phyloP scores from a whole-genome alignment of 345 rosid species.

The Eutrema japonicum region DNA sequence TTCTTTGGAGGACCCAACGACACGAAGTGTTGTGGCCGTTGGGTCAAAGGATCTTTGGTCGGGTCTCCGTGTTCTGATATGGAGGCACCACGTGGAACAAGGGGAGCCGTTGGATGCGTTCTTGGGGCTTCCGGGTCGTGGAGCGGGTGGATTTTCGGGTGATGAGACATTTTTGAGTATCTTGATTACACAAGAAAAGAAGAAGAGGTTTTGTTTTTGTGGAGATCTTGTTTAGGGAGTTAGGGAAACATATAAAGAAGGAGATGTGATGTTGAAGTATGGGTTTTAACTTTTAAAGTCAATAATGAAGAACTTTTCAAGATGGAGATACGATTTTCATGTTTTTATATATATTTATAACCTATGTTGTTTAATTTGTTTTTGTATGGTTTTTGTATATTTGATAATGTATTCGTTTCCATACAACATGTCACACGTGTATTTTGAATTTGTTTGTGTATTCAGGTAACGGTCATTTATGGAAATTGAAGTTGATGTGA shows the following conservation, averaged over 20 bases:
- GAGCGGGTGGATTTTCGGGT: slow-evolving; percentile 64
- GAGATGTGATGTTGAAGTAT: slow-evolving; percentile 9
- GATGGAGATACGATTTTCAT: neutral
- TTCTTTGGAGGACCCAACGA: slow-evolving; percentile 53
- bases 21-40: slow-evolving; percentile 39
- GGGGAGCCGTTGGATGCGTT: slow-evolving; percentile 54
- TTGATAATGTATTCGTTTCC: slow-evolving; percentile 1
- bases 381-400: slow-evolving; percentile 1
- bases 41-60: slow-evolving; percentile 43
- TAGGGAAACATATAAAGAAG: slow-evolving; percentile 11
- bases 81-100: slow-evolving; percentile 53
- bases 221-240: slow-evolving; percentile 19
- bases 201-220: slow-evolving; percentile 11
- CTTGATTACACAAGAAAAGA: slow-evolving; percentile 18
- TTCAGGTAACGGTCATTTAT: slow-evolving; percentile 24
- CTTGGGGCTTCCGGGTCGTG: slow-evolving; percentile 57
- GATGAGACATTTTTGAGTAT: slow-evolving; percentile 55
- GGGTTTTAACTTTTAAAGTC: slow-evolving; percentile 19
- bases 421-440: slow-evolving; percentile 14
- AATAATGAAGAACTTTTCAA: slow-evolving; percentile 33
- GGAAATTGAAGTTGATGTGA: slow-evolving; percentile 32
- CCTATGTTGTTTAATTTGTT: neutral
- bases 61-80: slow-evolving; percentile 53
- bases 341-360: slow-evolving; percentile 6
- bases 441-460: neutral